A percentile compares a stretch with the other conserved stretches of the same genome.
Conservation (phyloP, 2,329 filamentous ascomycete genomes). For the Colletotrichum tropicale region DNA sequence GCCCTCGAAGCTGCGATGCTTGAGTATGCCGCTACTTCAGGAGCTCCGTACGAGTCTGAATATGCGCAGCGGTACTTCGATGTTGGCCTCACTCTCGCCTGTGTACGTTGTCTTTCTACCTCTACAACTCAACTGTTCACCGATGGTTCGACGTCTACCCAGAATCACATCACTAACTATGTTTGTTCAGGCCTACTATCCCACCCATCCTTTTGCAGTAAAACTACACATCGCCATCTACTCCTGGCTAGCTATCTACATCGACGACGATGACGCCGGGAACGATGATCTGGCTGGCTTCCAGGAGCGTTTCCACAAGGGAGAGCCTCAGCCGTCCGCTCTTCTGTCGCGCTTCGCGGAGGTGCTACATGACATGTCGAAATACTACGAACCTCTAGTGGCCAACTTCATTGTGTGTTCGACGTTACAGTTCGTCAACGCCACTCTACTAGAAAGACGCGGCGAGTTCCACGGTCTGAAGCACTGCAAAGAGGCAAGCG, state of each 20-base stretch:
- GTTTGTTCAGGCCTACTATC: background rate
- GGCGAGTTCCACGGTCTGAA: background rate
- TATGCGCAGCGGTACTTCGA: background rate
- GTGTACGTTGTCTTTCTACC: no score
- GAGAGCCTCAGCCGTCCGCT: background rate
- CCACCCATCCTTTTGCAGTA: background rate
- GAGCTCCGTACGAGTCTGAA: background rate
- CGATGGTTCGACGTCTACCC: background rate
- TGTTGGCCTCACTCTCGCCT: background rate
- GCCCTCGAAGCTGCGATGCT: background rate
- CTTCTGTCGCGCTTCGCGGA: background rate
- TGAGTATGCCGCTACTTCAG: background rate
- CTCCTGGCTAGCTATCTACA: background rate
- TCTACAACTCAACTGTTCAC: no score
- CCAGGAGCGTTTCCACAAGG: background rate
- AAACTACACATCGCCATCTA: background rate
- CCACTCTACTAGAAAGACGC: fast-evolving
- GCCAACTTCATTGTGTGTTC: background rate
- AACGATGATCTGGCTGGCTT: background rate
- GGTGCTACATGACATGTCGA: background rate
- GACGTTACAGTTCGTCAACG: background rate
- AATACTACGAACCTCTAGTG: background rate
- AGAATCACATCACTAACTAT: background rate
- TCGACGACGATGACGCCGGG: background rate
- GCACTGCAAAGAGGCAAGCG: background rate